Evolutionary conservation across 805 yeast genomes (phyloP).

Genomic region (Suhomyces faveliae): DNA sequence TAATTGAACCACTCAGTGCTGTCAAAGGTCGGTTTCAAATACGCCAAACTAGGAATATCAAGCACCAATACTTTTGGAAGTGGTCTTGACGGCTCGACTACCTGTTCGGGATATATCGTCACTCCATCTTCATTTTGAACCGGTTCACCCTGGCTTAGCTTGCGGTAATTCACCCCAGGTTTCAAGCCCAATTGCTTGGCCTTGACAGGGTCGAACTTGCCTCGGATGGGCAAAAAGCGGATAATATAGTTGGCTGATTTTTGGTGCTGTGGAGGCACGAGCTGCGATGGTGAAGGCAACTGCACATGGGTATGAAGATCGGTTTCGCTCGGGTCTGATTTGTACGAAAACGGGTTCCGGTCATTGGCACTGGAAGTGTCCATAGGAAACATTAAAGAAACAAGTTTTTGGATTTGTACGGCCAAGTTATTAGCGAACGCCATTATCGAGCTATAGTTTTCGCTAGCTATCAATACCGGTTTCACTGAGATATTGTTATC

Average conservation of each 20-base stretch:
- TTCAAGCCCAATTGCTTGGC: conserved; percentile 73
- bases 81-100: conserved; percentile 57
- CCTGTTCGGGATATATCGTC: conserved; percentile 64
- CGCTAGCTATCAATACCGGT: conserved; percentile 31
- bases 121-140: conserved; percentile 61
- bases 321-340: conserved; percentile 34
- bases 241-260: conserved; percentile 67
- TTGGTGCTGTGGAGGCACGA: conserved; percentile 31
- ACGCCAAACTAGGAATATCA: conserved; percentile 64
- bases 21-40: conserved; percentile 32
- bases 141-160: conserved; percentile 57
- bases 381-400: conserved; percentile 57
- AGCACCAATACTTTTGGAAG: conserved; percentile 64
- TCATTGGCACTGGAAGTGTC: conserved; percentile 42
- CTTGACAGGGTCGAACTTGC: conserved; percentile 65
- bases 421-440: neutral
- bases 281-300: conserved; percentile 24
- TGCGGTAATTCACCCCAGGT: conserved; percentile 56
- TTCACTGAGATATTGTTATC: conserved; percentile 39
- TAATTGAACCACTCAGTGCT: conserved; percentile 32
- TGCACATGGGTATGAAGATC: conserved; percentile 40
- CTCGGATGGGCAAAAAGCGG: conserved; percentile 64
- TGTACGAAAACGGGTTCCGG: conserved; percentile 37
- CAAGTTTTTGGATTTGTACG: conserved; percentile 34
- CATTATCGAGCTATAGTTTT: neutral